Base-by-base conservation (phyloP, 345 rosid species). In the Noccaea bulbosa region DNA sequence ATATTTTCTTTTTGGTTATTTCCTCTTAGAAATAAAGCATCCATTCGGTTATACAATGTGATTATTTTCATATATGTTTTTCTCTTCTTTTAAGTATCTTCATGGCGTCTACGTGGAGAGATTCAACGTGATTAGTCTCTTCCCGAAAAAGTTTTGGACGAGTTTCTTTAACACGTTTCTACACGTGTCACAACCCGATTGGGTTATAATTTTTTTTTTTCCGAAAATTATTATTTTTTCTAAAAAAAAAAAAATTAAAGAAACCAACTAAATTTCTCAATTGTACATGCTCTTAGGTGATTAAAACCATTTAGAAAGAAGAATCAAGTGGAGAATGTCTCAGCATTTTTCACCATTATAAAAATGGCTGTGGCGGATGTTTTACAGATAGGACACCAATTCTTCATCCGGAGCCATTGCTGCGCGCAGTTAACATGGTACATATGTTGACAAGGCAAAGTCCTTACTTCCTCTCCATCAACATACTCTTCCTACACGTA, bases 371-470 rank as follows among this genome's bases (percentile, higher is more conserved):
- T 62, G 74, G 66, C 97, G 7, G 91, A 73, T 37, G 87, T 77
- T 82, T 95, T 95, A 77, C 98, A 95, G 49, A 92, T 78, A 11
- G 99, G 97, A 75, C 99, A 90, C 98, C 99, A 90, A 22, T 92
- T 95, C 86, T 92, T 95, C 74, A 90, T 79, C 65, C 86, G 83
- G 44, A 92, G 83, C 99, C 99, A 95, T 79, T 88, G 88, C 12
- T 81, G 86, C 73, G 83, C 67, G 77, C 99, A 95, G 47, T 67
- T 72, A 43, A 73, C 15, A 11, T 95, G 99, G 67, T 85, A 95
- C 75, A 38, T 71, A 51, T 92, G 99, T 78, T 83, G 81, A 33
- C 99, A 95, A 7, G 74, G 81, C 74, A 95, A 75, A 65, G 81
- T 81, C 58, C 99, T 97, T 49, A 88, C 62, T 79, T 88, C 91